phyloP scores from a whole-genome alignment of 768 basidiomycete genomes.

The Xerocomus brunneocitrinus region DNA sequence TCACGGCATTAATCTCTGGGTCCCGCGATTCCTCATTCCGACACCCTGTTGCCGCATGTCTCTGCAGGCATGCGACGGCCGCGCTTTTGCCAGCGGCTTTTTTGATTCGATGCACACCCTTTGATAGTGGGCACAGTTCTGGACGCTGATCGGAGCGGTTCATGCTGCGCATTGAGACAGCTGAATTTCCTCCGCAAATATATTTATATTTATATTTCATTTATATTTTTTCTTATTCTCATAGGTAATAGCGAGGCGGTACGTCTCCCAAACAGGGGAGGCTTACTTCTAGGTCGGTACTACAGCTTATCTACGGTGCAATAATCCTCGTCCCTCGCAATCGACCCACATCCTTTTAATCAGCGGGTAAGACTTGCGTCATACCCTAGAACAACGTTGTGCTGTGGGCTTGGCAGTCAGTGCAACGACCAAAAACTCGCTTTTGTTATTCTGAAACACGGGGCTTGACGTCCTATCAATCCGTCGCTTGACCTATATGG shows the following conservation, averaged over 20 bases:
- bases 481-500: not conserved
- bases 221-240: not conserved
- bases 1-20: slow-evolving; percentile 16
- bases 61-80: slow-evolving; percentile 15
- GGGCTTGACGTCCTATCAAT: not conserved
- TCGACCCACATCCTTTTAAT: not conserved
- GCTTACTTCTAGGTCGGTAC: slow-evolving; percentile 10
- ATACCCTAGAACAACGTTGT: not conserved
- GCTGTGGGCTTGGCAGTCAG: not conserved
- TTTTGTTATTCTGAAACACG: not conserved
- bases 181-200: not conserved
- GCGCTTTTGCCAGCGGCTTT: slow-evolving; percentile 6
- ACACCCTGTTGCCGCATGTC: slow-evolving; percentile 23
- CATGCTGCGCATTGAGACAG: not conserved
- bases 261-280: slow-evolving; percentile 10
- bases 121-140: not conserved
- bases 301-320: slow-evolving; percentile 10
- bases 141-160: not conserved
- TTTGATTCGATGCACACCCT: not conserved
- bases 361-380: not conserved
- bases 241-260: slow-evolving; percentile 15
- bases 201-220: not conserved
- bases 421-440: not conserved
- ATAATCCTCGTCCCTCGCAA: not conserved
- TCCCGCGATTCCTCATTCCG: slow-evolving; percentile 12